Base-by-base conservation (phyloP, 129 eudicot species). In the Flaveria robusta region DNA sequence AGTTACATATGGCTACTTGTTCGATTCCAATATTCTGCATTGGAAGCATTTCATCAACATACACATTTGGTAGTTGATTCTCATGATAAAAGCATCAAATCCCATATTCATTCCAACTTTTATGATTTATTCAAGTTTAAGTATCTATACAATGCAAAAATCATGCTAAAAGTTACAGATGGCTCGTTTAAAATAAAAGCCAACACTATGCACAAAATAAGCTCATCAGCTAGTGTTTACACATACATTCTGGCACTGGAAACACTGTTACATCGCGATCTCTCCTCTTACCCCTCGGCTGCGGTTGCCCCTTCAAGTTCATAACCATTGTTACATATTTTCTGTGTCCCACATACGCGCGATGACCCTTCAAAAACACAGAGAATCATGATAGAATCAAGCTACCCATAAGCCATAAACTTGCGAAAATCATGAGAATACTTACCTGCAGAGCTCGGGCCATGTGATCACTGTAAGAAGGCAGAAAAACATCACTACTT, bases 191-290 rank as follows among this genome's bases (percentile, higher is more conserved):
- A 29, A 60, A 39, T 27, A 71, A 63, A 7, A 49, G 12, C 31
- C 71, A 19, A 19, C 8, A 71, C 0, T 72, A 26, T 49, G 29
- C 19, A 13, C 56, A 65, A 39, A 79, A 68, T 77, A 39, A 13
- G 24, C 69, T 54, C 23, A 24, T 26, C 31, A 7, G 47, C 68
- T 74, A 81, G 23, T 77, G 86, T 66, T 84, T 91, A 59, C 97
- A 91, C 93, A 91, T 88, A 68, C 97, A 91, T 64, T 91, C 93
- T 3, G 93, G 93, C 60, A 91, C 88, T 2, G 97, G 93, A 54
- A 74, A 88, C 1, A 89, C 88, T 52, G 81, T 75, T 50, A 91
- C 91, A 72, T 91, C 97, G 29, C 89, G 72, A 45, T 86, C 86
- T 26, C 85, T 82, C 83, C 79, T 84, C 20, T 77, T 85, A 67